Evolutionary conservation across 768 basidiomycete genomes (phyloP).

Genomic region (Psilocybe cyanescens): DNA sequence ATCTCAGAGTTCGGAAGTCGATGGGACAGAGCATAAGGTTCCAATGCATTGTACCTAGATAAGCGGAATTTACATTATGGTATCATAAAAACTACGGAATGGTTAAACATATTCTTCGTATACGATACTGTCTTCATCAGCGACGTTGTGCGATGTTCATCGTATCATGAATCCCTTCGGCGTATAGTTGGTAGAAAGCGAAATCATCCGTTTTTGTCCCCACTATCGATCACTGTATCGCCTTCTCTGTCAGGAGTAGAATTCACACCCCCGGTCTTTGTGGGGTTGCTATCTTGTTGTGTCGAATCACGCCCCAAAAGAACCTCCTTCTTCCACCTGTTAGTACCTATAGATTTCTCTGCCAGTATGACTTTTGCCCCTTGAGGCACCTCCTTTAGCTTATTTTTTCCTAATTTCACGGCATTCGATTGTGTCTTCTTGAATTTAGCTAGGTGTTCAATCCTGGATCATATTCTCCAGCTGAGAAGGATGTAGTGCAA

Average conservation of each 20-base stretch:
- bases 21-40: slow-evolving; percentile 65
- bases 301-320: slow-evolving; percentile 1
- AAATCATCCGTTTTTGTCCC: background rate
- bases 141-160: no score
- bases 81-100: background rate
- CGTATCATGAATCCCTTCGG: no score
- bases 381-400: slow-evolving; percentile 28
- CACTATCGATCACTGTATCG: background rate
- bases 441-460: slow-evolving; percentile 47
- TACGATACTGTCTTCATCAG: background rate
- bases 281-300: background rate
- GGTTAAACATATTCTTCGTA: background rate
- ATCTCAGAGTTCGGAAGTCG: slow-evolving; percentile 68
- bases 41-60: background rate
- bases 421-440: slow-evolving; percentile 43
- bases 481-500: background rate
- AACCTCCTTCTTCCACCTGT: slow-evolving; percentile 16
- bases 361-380: slow-evolving; percentile 22
- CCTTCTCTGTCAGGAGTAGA: background rate
- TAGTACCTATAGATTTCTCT: background rate
- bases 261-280: background rate
- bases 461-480: slow-evolving; percentile 29
- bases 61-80: background rate
- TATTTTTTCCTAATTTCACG: slow-evolving; percentile 35
- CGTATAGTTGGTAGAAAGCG: no score